These are phyloP conservation scores for Pichia rugopelliculosa DNA, from an alignment of 805 yeast genomes.

Conservation along the genomic window DNA sequence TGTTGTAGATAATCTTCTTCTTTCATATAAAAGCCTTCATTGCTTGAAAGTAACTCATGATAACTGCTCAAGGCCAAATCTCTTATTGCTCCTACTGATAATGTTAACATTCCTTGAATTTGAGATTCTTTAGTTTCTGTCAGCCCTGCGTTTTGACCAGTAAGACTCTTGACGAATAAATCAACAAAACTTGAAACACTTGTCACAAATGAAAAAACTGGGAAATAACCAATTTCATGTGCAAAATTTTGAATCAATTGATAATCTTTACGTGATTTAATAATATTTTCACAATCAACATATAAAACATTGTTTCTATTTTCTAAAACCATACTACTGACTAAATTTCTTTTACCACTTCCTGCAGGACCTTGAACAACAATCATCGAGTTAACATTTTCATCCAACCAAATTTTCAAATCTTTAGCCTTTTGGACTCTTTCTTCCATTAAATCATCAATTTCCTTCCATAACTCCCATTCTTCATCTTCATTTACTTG, in stretches of 20 bases:
- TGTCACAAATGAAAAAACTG: slow-evolving; percentile 90
- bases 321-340: slow-evolving; percentile 56
- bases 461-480: slow-evolving; percentile 16
- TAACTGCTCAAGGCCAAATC: slow-evolving; percentile 47
- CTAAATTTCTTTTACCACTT: slow-evolving; percentile 82
- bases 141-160: slow-evolving; percentile 90
- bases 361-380: slow-evolving; percentile 91
- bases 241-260: slow-evolving; percentile 63
- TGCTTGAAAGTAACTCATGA: slow-evolving; percentile 22
- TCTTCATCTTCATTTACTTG: slow-evolving; percentile 11
- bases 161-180: slow-evolving; percentile 78
- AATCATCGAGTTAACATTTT: slow-evolving; percentile 85
- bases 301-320: slow-evolving; percentile 56
- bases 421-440: slow-evolving; percentile 61
- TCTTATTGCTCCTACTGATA: slow-evolving; percentile 67
- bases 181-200: slow-evolving; percentile 73
- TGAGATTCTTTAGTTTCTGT: slow-evolving; percentile 79
- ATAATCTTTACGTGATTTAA: slow-evolving; percentile 68
- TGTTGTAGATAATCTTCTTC: slow-evolving; percentile 81
- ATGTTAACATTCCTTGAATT: slow-evolving; percentile 68
- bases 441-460: slow-evolving; percentile 53
- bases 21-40: slow-evolving; percentile 30
- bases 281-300: slow-evolving; percentile 72
- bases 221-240: slow-evolving; percentile 78
- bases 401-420: slow-evolving; percentile 71